A percentile compares a stretch with the other conserved stretches of the same genome.
phyloP scores from a whole-genome alignment of 257 asterid genomes.

The Lycium ferocissimum region DNA sequence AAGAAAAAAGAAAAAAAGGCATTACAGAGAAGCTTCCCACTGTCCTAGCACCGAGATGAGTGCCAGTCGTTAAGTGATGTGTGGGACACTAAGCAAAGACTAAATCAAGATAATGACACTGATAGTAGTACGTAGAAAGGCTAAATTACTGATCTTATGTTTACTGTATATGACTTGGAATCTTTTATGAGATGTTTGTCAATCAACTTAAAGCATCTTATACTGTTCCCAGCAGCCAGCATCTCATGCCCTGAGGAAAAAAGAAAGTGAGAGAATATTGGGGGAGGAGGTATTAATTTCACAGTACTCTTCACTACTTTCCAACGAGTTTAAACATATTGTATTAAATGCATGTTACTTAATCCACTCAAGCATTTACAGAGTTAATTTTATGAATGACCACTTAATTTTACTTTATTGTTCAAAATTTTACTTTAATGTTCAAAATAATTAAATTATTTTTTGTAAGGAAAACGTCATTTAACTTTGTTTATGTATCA shows the following conservation, averaged over 20 bases:
- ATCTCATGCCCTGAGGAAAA: constrained; percentile 32
- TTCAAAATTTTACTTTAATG: too few relatives aligned
- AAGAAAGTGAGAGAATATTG: constrained; percentile 11
- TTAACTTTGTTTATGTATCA: too few relatives aligned
- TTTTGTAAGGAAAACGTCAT: too few relatives aligned
- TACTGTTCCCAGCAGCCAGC: constrained; percentile 26
- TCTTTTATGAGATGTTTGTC: constrained; percentile 35
- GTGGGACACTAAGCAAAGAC: constrained; percentile 42
- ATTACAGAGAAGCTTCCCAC: constrained; percentile 56
- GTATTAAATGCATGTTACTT: too few relatives aligned
- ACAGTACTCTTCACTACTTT: neutral
- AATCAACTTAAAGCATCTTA: constrained; percentile 36
- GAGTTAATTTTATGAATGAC: neutral
- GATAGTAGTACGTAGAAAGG: constrained; percentile 14
- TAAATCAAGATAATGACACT: constrained; percentile 36
- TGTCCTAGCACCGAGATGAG: constrained; percentile 45
- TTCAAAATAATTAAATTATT: too few relatives aligned
- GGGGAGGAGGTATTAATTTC: neutral
- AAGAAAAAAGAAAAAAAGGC: neutral
- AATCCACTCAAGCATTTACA: neutral
- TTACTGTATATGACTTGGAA: constrained; percentile 23
- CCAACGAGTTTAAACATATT: too few relatives aligned
- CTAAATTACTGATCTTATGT: constrained; percentile 29
- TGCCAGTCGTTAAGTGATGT: constrained; percentile 32
- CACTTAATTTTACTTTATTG: neutral